Percentiles rank a stretch among this genome's conserved stretches.
Evolutionary conservation across 352 stramenopile genomes (phyloP).

Genomic region (Pythium periplocum): DNA sequence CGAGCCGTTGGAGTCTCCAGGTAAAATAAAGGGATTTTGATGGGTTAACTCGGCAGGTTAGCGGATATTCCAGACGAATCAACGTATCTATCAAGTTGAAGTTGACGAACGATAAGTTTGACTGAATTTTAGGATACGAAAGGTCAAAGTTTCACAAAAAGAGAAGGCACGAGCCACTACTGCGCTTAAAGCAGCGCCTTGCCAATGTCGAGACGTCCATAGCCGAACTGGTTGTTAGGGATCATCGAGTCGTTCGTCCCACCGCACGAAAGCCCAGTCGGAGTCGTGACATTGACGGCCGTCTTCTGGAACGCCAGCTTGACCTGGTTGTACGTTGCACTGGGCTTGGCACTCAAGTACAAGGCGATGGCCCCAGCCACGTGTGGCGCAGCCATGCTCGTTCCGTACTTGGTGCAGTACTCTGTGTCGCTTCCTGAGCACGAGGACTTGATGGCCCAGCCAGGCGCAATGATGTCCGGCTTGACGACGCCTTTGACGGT

Average conservation of each 20-base stretch:
- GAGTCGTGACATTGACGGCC: constrained; percentile 20
- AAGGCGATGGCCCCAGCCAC: constrained; percentile 51
- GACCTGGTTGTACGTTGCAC: constrained; percentile 34
- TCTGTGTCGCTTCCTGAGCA: constrained; percentile 38
- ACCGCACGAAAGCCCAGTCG: constrained; percentile 31
- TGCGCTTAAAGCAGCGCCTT: constrained; percentile 1
- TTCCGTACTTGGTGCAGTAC: constrained; percentile 58
- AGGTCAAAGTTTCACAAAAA: too few relatives aligned
- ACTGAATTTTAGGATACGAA: too few relatives aligned
- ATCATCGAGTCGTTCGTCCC: constrained; percentile 30
- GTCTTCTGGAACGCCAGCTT: constrained; percentile 28
- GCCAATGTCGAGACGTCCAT: constrained; percentile 15
- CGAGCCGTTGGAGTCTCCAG: too few relatives aligned
- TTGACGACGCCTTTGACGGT: constrained; percentile 37
- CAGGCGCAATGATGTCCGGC: constrained; percentile 48
- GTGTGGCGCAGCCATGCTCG: constrained; percentile 62
- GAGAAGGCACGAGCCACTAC: too few relatives aligned
- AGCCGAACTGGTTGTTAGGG: constrained; percentile 38
- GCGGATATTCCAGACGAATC: too few relatives aligned
- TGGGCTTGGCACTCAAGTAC: constrained; percentile 35
- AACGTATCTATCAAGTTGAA: too few relatives aligned
- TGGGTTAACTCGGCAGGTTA: too few relatives aligned
- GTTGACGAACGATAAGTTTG: too few relatives aligned
- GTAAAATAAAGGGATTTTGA: too few relatives aligned
- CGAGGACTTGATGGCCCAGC: constrained; percentile 35